Evolutionary conservation across 1,284 basidiomycete species (phyloP).

Genomic region (Trichosporon sp.): DNA sequence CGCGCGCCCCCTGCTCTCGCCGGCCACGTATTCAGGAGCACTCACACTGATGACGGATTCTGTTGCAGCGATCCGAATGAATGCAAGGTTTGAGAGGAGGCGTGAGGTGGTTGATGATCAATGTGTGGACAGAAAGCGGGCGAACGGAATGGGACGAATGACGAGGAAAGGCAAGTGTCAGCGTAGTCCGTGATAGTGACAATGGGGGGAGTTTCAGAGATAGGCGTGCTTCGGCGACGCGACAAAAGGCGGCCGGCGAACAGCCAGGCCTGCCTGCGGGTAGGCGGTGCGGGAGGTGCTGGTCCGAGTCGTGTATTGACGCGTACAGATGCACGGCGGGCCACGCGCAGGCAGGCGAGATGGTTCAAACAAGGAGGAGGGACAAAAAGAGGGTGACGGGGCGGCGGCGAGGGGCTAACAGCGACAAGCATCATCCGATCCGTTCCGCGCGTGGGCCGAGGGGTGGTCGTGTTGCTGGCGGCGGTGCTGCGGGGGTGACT

Average conservation of each 20-base stretch:
- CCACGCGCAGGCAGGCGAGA: not conserved
- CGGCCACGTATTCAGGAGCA: not conserved
- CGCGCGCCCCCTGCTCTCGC: not conserved
- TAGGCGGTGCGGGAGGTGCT: not conserved
- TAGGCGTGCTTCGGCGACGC: not conserved
- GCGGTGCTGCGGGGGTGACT: slow-evolving; percentile 15
- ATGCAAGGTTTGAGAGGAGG: not conserved
- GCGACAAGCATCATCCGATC: slow-evolving; percentile 4
- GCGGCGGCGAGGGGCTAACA: not conserved
- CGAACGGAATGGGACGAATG: not conserved
- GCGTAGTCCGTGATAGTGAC: slow-evolving; percentile 2
- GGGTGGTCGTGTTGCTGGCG: not conserved
- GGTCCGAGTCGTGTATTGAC: not conserved
- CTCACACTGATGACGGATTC: not conserved
- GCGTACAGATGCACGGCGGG: not conserved
- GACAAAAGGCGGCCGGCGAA: not conserved
- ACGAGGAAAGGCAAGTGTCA: slow-evolving; percentile 1
- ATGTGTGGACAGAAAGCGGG: not conserved
- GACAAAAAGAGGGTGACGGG: slow-evolving; percentile 1
- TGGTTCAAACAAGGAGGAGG: not conserved
- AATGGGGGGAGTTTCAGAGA: slow-evolving; percentile 4
- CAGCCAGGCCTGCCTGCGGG: not conserved
- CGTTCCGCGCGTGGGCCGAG: slow-evolving; percentile 5
- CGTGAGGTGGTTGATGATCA: not conserved
- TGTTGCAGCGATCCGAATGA: slow-evolving; percentile 1